Evolutionary conservation across 768 basidiomycete genomes (phyloP).

Genomic region (Trametes elegans): DNA sequence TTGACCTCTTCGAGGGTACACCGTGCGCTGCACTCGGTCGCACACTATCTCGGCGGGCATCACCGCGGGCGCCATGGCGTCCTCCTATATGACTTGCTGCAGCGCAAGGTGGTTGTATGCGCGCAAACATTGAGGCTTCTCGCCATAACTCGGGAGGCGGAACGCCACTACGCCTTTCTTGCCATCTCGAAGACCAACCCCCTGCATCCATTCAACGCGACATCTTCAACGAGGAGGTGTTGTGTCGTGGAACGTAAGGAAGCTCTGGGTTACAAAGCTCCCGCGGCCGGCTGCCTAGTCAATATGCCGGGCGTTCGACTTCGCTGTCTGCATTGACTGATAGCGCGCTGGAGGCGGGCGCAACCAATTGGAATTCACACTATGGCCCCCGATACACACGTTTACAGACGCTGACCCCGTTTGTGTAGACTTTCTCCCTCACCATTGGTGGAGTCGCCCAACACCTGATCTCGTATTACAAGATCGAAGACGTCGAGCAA

Average conservation of each 20-base stretch:
- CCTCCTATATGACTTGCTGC: not conserved
- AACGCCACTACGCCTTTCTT: too few relatives aligned
- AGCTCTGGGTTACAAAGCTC: not conserved
- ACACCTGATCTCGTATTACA: conserved; percentile 94
- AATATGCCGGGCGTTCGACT: conserved; percentile 1
- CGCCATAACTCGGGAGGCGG: too few relatives aligned
- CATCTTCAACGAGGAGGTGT: too few relatives aligned
- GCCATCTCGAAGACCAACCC: too few relatives aligned
- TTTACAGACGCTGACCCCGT: not conserved
- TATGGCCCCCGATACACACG: not conserved
- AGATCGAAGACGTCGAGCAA: conserved; percentile 84
- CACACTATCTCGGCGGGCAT: conserved; percentile 1
- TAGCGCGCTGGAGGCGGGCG: conserved; percentile 3
- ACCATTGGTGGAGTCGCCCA: conserved; percentile 83
- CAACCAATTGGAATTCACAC: not conserved
- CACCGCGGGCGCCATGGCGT: conserved; percentile 5
- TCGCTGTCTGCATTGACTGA: conserved; percentile 14
- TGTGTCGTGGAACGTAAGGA: too few relatives aligned
- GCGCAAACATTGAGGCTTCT: too few relatives aligned
- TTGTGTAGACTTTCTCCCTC: conserved; percentile 81
- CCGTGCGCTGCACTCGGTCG: not conserved
- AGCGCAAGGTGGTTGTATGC: not conserved
- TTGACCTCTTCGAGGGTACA: not conserved
- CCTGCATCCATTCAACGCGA: too few relatives aligned
- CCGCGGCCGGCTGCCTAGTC: conserved; percentile 5